phyloP scores from a whole-genome alignment of 441 rosid species.

The Jatropha podagrica region DNA sequence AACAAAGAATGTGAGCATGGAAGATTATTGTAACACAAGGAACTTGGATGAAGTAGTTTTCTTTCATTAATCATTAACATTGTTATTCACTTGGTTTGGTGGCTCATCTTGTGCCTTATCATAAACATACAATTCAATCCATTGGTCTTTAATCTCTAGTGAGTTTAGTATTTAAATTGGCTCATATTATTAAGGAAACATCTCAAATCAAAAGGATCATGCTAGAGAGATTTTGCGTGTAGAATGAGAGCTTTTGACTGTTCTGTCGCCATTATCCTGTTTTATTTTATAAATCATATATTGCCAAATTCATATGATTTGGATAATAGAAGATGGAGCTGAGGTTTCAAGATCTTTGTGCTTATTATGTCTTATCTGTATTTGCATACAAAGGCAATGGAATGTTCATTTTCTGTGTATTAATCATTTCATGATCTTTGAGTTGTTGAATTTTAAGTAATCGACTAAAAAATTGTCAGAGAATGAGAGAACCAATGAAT shows the following conservation, averaged over 20 bases:
- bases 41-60: not conserved
- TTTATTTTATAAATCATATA: not conserved
- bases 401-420: not conserved
- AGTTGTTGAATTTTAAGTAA: not conserved
- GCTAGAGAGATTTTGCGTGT: not conserved
- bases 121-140: not conserved
- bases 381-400: not conserved
- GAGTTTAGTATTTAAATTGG: not conserved
- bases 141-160: not conserved
- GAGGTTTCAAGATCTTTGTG: slow-evolving; percentile 1
- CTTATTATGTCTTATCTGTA: not conserved
- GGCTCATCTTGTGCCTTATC: not conserved
- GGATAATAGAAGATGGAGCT: not conserved
- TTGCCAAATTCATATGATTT: not conserved
- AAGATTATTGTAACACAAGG: not conserved
- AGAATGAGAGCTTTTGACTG: not conserved
- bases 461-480: not conserved
- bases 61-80: not conserved
- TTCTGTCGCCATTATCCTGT: not conserved
- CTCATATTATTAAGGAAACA: not conserved
- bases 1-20: not conserved
- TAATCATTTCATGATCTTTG: not conserved
- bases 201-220: not conserved
- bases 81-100: not conserved
- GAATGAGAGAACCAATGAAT: not conserved